Evolutionary conservation across 805 yeast genomes (phyloP), one percentile per base, ranked within the genome.

Genomic region (Ogataea ganodermae): DNA sequence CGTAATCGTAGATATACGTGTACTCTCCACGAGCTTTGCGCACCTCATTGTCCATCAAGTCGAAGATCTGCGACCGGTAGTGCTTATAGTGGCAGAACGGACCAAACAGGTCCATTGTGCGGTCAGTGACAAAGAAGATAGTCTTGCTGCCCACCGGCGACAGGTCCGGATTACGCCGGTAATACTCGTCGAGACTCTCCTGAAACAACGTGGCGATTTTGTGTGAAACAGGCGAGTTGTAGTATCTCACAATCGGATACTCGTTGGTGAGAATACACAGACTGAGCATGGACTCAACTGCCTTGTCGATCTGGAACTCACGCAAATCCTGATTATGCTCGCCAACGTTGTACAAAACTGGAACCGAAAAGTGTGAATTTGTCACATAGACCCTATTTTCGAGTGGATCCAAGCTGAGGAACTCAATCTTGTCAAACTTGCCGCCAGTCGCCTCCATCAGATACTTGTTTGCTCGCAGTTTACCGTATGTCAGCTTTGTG

Each of bases 1-100:
- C 44, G 38, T 64, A 64, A 17, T 57, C 56, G 43, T 63, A 65
- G 6, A 53, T 56, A 39, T 49, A 61, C 4, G 53, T 53, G 28
- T 61, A 60, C 17, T 61, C 59, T 1, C 63, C 62, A 20, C 63
- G 52, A 35, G 56, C 57, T 16, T 53, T 52, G 35, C 57, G 56
- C 38, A 65, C 56, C 12, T 54, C 48, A 14, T 56, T 55, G 27
- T 58, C 62, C 55, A 65, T 54, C 22, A 85, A 67, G 65, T 92
- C 99, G 70, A 85, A 84, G 16, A 91, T 86, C 87, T 91, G 83
- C 4, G 97, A 91, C 67, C 92, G 96, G 66, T 91, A 94, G 20
- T 85, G 80, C 66, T 91, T 89, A 63, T 89, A 96, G 65, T 94
- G 98, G 45, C 91, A 67, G 39, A 94, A 63, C 0, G 97, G 96